Evolutionary conservation across 768 basidiomycete genomes (phyloP).

Genomic region (Gelatoporia subvermispora): DNA sequence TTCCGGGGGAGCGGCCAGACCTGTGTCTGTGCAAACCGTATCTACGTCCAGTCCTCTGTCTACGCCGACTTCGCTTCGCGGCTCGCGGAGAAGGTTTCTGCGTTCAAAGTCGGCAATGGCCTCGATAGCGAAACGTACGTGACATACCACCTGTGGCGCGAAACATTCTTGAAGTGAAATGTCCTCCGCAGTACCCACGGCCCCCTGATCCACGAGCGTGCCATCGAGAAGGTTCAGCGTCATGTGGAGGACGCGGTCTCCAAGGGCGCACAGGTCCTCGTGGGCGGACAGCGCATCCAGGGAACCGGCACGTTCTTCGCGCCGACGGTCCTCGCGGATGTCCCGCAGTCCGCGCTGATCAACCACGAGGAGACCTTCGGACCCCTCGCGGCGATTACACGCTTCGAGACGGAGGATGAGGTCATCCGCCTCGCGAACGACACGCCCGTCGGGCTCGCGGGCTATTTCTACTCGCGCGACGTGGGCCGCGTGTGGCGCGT

Average conservation of each 20-base stretch:
- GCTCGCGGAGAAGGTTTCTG: constrained; percentile 76
- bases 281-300: constrained; percentile 75
- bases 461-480: constrained; percentile 89
- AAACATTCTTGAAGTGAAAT: no score
- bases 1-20: constrained; percentile 83
- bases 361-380: constrained; percentile 93
- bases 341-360: constrained; percentile 60
- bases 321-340: constrained; percentile 88
- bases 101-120: constrained; percentile 87
- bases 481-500: constrained; percentile 90
- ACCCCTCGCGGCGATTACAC: constrained; percentile 79
- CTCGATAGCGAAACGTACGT: constrained; percentile 71
- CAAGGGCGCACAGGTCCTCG: constrained; percentile 81
- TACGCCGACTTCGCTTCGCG: constrained; percentile 91
- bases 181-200: constrained; percentile 72
- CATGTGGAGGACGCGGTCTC: constrained; percentile 88
- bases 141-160: neutral
- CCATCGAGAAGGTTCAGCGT: constrained; percentile 76
- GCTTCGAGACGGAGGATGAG: constrained; percentile 93
- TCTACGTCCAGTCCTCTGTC: constrained; percentile 86
- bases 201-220: constrained; percentile 85
- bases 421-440: constrained; percentile 83
- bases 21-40: constrained; percentile 84
- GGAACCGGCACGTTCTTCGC: constrained; percentile 65
- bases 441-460: constrained; percentile 81